A percentile compares a stretch with the other conserved stretches of the same genome.
Evolutionary conservation across 176 grass and related monocot genomes (phyloP).

Genomic region (Aegilops sharonensis): DNA sequence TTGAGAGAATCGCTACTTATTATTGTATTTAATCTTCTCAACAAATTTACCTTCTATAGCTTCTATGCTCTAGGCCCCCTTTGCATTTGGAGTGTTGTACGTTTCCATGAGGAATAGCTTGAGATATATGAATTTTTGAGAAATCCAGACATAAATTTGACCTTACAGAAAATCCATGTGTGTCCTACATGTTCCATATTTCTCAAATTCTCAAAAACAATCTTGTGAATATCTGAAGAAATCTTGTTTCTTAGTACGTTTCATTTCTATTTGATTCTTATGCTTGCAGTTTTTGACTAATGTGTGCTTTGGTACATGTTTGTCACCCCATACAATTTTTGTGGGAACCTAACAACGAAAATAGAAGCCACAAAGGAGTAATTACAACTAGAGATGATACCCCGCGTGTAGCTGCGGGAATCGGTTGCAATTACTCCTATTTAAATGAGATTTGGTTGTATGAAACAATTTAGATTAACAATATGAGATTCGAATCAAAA

Average conservation of each 20-base stretch:
- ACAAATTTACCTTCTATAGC: background rate
- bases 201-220: background rate
- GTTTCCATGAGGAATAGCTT: background rate
- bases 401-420: too few species aligned
- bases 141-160: background rate
- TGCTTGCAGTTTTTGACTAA: background rate
- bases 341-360: too few species aligned
- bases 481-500: too few species aligned
- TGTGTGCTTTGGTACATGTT: background rate
- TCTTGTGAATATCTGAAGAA: background rate
- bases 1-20: background rate
- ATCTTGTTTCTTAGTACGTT: background rate
- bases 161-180: background rate
- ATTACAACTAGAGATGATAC: too few species aligned
- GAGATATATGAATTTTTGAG: background rate
- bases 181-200: background rate
- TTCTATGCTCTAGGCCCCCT: background rate
- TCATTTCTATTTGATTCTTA: background rate
- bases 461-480: too few species aligned
- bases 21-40: background rate
- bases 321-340: background rate
- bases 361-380: too few species aligned
- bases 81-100: background rate
- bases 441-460: too few species aligned
- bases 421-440: too few species aligned